Percentiles rank a stretch among this genome's conserved stretches.
phyloP scores from a whole-genome alignment of 345 rosid species.

The Limnanthes douglasii region DNA sequence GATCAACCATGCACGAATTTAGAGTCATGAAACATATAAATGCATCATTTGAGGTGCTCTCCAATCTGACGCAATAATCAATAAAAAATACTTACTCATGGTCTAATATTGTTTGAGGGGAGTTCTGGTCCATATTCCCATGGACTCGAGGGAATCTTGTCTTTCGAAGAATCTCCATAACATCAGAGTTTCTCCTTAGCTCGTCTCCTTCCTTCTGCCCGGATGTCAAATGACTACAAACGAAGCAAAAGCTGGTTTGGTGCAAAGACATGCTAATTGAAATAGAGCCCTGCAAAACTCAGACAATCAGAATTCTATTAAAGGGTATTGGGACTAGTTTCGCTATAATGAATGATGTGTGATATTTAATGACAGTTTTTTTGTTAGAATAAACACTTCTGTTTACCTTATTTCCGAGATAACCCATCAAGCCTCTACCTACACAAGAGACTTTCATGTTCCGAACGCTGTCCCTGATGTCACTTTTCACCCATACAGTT shows the following conservation, averaged over 20 bases:
- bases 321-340: too few relatives aligned
- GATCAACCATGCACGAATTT: too few relatives aligned
- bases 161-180: slow-evolving; percentile 89
- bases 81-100: slow-evolving; percentile 38
- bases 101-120: slow-evolving; percentile 77
- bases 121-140: slow-evolving; percentile 39
- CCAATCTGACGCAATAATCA: neutral
- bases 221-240: slow-evolving; percentile 92
- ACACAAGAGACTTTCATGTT: slow-evolving; percentile 93
- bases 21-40: neutral
- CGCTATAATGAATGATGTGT: too few relatives aligned
- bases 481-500: slow-evolving; percentile 84
- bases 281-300: slow-evolving; percentile 74
- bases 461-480: slow-evolving; percentile 50
- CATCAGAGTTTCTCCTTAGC: slow-evolving; percentile 85
- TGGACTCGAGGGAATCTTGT: slow-evolving; percentile 86
- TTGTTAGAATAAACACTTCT: too few relatives aligned
- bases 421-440: slow-evolving; percentile 99
- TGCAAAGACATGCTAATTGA: slow-evolving; percentile 93
- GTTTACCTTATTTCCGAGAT: slow-evolving; percentile 94
- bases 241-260: slow-evolving; percentile 91
- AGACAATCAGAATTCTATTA: too few relatives aligned
- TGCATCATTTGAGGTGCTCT: neutral
- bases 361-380: too few relatives aligned
- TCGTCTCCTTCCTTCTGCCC: slow-evolving; percentile 99